Evolutionary conservation across 2,329 filamentous ascomycete genomes (phyloP), one percentile per base, ranked within the genome.

Genomic region (Cryoendolithus antarcticus): DNA sequence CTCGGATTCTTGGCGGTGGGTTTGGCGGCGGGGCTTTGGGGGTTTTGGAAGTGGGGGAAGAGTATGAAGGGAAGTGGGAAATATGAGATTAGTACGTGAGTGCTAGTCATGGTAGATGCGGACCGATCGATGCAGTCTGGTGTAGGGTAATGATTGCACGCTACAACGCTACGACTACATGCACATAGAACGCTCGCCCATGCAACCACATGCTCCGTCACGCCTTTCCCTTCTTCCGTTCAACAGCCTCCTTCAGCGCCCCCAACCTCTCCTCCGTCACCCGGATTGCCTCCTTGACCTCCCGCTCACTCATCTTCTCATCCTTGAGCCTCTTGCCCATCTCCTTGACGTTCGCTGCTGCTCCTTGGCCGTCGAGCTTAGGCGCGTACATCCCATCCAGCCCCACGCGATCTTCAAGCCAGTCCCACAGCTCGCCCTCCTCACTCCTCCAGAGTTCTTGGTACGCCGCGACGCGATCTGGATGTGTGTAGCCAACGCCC

Each of bases 381-480:
- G 47, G 50, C 30, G 41, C 56, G 49, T 43, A 60, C 49, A 43
- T 55, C 3, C 67, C 65, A 40, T 86, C 80, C 56, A 91, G 65
- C 2, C 85, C 82, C 2, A 86, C 79, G 11, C 88, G 73, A 51
- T 93, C 84, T 59, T 95, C 88, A 4, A 95, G 66, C 88, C 88
- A 95, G 42, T 84, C 80, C 88, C 88, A 95, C 7, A 95, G 65
- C 51, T 91, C 85, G 48, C 75, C 85, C 57, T 95, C 88, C 59
- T 95, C 86, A 31, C 76, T 70, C 29, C 77, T 72, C 88, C 89
- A 98, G 55, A 96, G 82, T 62, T 94, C 84, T 49, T 96, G 88
- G 57, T 95, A 96, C 0, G 84, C 86, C 2, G 81, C 77, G 10
- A 86, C 64, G 4, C 86, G 75, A 40, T 88, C 77, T 40, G 66